A percentile compares a stretch with the other conserved stretches of the same genome.
Evolutionary conservation across 768 basidiomycete genomes (phyloP).

Genomic region (Plicaturopsis crispa): DNA sequence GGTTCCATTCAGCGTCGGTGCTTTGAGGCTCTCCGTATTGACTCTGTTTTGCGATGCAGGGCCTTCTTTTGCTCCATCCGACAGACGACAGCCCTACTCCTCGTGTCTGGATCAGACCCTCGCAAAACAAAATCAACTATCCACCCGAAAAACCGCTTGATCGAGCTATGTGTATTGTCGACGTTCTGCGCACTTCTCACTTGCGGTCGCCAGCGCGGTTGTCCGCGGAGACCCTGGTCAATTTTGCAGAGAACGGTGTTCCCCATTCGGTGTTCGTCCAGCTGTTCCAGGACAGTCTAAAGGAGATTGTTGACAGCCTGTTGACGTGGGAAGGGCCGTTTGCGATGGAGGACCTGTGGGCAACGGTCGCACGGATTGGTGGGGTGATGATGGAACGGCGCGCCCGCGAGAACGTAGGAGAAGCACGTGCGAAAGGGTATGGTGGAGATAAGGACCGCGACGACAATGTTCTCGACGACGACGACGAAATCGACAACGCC

Average conservation of each 20-base stretch:
- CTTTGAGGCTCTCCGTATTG: background rate
- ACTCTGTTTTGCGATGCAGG: background rate
- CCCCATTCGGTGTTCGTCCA: conserved; percentile 29
- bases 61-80: conserved; percentile 11
- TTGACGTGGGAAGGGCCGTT: conserved; percentile 36
- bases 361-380: conserved; percentile 28
- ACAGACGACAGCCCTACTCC: conserved; percentile 10
- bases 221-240: conserved; percentile 53
- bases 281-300: conserved; percentile 27
- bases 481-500: conserved; percentile 8
- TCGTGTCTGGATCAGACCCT: conserved; percentile 22
- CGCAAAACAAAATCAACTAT: conserved; percentile 42
- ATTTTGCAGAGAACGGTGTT: conserved; percentile 60
- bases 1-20: background rate
- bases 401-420: conserved; percentile 17
- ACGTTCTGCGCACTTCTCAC: conserved; percentile 44
- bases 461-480: conserved; percentile 8
- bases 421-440: conserved; percentile 2
- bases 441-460: background rate
- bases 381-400: conserved; percentile 32
- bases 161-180: conserved; percentile 38
- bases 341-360: conserved; percentile 36
- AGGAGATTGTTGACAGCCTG: conserved; percentile 27
- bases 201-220: conserved; percentile 37
- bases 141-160: conserved; percentile 20